Percentiles rank a stretch among this genome's conserved stretches.
These are phyloP conservation scores for Bathelium albidoporum DNA, from an alignment of 495 filamentous ascomycete genomes.

Conservation along the genomic window DNA sequence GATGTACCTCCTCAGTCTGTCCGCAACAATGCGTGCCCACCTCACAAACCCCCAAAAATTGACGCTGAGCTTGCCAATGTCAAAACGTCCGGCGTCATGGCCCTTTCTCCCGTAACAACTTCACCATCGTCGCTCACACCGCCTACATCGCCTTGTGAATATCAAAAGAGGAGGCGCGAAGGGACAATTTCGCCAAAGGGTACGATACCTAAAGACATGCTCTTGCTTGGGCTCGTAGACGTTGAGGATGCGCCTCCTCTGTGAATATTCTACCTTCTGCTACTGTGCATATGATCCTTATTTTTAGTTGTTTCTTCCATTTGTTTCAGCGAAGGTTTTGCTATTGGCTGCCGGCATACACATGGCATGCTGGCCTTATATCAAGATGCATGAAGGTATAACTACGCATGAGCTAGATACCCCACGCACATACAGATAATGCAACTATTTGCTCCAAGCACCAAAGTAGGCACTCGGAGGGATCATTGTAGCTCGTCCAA, in stretches of 20 bases:
- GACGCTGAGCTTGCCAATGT: background rate
- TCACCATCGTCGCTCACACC: background rate
- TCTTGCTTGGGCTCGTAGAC: background rate
- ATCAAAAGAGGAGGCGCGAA: background rate
- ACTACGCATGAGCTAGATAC: background rate
- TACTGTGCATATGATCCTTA: background rate
- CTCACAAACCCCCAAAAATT: background rate
- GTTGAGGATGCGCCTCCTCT: background rate
- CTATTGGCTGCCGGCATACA: background rate
- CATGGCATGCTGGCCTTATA: background rate
- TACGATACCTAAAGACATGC: background rate
- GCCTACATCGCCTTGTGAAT: background rate
- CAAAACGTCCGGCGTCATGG: background rate
- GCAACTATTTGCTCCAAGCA: background rate
- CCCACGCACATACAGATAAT: background rate
- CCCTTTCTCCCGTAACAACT: background rate
- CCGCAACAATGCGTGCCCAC: constrained; percentile 9
- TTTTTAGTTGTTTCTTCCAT: background rate
- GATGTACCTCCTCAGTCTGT: background rate
- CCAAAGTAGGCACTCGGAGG: background rate
- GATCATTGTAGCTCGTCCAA: background rate
- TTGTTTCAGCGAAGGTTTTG: background rate
- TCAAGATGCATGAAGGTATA: background rate
- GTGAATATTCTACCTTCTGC: background rate
- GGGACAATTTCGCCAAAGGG: background rate